A percentile compares a stretch with the other conserved stretches of the same genome.
These are phyloP conservation scores for Isoetes engelmannii DNA, from an alignment of 83 land plant species.

Conservation along the genomic window DNA sequence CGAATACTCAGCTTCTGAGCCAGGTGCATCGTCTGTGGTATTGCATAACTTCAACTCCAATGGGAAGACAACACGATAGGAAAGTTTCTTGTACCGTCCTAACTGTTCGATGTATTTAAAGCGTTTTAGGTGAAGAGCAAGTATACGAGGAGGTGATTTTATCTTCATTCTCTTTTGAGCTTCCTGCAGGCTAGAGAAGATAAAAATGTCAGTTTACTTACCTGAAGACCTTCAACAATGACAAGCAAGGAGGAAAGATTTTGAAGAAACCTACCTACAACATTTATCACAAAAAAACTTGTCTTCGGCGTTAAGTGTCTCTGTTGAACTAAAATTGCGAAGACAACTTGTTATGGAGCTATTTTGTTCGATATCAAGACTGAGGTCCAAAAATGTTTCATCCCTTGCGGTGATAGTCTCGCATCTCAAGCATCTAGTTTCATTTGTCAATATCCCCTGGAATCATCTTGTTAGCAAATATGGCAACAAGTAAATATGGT, in stretches of 20 bases:
- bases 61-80: slow-evolving; percentile 82
- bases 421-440: slow-evolving; percentile 74
- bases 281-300: slow-evolving; percentile 89
- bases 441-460: slow-evolving; percentile 80
- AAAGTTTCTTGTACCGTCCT: slow-evolving; percentile 83
- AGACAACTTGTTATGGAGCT: slow-evolving; percentile 87
- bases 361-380: slow-evolving; percentile 86
- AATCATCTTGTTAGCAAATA: too few relatives aligned
- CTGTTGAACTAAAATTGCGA: slow-evolving; percentile 85
- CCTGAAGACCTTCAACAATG: background rate
- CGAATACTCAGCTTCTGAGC: slow-evolving; percentile 67
- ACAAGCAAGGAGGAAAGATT: background rate
- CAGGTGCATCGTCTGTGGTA: slow-evolving; percentile 70
- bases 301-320: slow-evolving; percentile 84
- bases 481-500: too few relatives aligned
- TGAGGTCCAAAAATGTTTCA: slow-evolving; percentile 76
- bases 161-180: slow-evolving; percentile 93
- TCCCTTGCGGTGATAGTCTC: slow-evolving; percentile 89
- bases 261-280: slow-evolving; percentile 50
- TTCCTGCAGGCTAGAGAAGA: slow-evolving; percentile 69
- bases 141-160: slow-evolving; percentile 69
- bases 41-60: slow-evolving; percentile 76
- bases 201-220: slow-evolving; percentile 1
- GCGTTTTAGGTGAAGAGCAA: slow-evolving; percentile 76
- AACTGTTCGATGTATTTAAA: slow-evolving; percentile 86